These are phyloP conservation scores for Lepidium sativum DNA, from an alignment of 345 rosid genomes.

Conservation along the genomic window DNA sequence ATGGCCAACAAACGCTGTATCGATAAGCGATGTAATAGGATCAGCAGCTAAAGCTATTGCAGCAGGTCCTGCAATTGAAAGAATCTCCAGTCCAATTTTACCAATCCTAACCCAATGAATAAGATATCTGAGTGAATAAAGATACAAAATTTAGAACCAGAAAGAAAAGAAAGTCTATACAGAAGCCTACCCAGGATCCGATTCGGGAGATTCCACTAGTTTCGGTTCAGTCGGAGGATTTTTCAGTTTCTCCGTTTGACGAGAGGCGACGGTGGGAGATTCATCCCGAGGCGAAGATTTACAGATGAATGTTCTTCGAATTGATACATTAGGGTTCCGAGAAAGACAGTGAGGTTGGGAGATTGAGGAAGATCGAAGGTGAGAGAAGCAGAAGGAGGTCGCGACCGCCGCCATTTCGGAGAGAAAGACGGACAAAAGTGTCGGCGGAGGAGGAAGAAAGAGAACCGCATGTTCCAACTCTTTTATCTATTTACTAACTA, in stretches of 20 bases:
- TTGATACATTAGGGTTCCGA: conserved; percentile 8
- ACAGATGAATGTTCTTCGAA: conserved; percentile 18
- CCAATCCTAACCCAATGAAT: conserved; percentile 34
- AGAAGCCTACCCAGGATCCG: conserved; percentile 30
- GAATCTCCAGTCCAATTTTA: conserved; percentile 55
- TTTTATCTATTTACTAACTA: conserved; percentile 12
- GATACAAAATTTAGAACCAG: background rate
- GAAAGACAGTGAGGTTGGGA: background rate
- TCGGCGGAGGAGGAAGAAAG: conserved; percentile 17
- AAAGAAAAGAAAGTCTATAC: background rate
- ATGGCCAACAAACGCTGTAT: conserved; percentile 86
- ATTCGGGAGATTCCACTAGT: too few species aligned
- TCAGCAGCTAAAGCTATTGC: conserved; percentile 93
- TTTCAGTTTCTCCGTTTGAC: background rate
- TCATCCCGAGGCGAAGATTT: conserved; percentile 33
- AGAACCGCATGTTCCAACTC: conserved; percentile 19
- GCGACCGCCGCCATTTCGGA: conserved; percentile 33
- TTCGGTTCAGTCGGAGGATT: conserved; percentile 1
- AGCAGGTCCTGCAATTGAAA: conserved; percentile 88
- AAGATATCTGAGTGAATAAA: background rate
- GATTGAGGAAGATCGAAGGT: conserved; percentile 2
- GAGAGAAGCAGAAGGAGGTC: conserved; percentile 25
- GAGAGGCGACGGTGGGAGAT: conserved; percentile 6
- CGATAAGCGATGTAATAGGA: conserved; percentile 72
- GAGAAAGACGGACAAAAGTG: background rate